phyloP scores from a whole-genome alignment of 2,329 filamentous ascomycete species.

The Talaromyces albobiverticillius region DNA sequence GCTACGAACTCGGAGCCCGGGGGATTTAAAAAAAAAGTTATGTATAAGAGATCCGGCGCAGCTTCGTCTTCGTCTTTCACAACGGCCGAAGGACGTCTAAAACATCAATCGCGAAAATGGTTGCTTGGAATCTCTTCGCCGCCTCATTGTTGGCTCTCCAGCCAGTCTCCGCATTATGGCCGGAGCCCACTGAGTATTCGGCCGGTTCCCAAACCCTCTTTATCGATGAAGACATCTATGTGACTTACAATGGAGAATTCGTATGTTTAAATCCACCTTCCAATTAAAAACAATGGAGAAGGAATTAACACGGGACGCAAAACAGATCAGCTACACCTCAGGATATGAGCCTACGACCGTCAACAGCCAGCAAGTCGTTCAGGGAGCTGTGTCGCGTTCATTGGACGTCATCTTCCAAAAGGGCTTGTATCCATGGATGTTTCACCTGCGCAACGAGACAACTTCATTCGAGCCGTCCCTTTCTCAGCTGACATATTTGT shows the following conservation, averaged over 20 bases:
- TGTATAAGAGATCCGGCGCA: too few relatives aligned
- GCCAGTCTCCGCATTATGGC: not conserved
- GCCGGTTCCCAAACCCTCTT: not conserved
- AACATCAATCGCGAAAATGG: too few relatives aligned
- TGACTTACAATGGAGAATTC: not conserved
- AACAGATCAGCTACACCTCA: not conserved
- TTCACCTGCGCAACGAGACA: not conserved
- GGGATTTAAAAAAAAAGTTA: too few relatives aligned
- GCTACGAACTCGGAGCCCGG: too few relatives aligned
- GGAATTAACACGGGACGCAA: not conserved
- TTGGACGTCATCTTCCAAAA: not conserved
- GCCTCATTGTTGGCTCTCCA: not conserved
- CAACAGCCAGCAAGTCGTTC: not conserved
- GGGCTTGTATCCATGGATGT: not conserved
- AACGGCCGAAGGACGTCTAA: too few relatives aligned
- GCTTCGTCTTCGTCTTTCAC: too few relatives aligned
- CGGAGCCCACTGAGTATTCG: not conserved
- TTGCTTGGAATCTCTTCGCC: too few relatives aligned
- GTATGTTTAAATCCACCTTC: not conserved
- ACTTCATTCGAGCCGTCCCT: not conserved
- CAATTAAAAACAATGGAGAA: not conserved
- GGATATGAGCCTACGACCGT: not conserved
- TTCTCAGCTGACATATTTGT: not conserved
- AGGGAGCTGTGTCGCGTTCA: not conserved
- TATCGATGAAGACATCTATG: not conserved